Conservation (phyloP, 73 alveolate genomes). For the Effrenium voratum region DNA sequence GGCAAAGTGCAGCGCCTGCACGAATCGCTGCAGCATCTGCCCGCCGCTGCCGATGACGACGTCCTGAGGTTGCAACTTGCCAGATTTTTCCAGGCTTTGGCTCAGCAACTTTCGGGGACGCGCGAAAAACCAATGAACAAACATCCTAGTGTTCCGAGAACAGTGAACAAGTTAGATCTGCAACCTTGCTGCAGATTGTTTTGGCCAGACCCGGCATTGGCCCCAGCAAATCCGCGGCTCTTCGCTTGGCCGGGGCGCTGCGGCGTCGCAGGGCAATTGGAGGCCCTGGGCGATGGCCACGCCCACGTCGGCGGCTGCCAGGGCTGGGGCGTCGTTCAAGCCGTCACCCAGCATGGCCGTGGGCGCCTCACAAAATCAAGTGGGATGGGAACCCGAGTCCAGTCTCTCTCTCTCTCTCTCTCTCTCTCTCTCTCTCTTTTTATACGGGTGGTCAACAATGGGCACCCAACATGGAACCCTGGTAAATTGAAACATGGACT, state of each 20-base stretch:
- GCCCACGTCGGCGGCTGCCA: constrained; percentile 75
- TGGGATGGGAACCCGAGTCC: too few species aligned
- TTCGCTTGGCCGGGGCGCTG: background rate
- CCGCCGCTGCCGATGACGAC: constrained; percentile 93
- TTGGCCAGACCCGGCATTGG: background rate
- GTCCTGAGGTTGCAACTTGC: constrained; percentile 42
- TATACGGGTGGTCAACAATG: too few species aligned
- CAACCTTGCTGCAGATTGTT: background rate
- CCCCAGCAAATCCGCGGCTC: background rate
- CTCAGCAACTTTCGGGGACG: too few species aligned
- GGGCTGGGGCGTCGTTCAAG: constrained; percentile 71
- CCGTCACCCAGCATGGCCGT: constrained; percentile 73
- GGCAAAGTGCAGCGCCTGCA: constrained; percentile 74
- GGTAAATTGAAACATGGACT: too few species aligned
- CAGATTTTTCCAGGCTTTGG: too few species aligned
- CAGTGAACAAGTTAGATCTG: background rate
- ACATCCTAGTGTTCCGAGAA: too few species aligned
- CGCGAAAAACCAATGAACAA: too few species aligned
- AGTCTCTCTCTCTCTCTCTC: too few species aligned
- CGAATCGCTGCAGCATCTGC: constrained; percentile 70
- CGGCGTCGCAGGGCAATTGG: constrained; percentile 73
- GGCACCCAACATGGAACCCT: too few species aligned
- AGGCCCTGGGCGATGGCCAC: constrained; percentile 89
- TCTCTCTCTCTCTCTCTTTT: too few species aligned
- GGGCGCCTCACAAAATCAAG: background rate